These are phyloP conservation scores for Neocallimastix lanati DNA, from an alignment of 192 early-diverging fungal genomes.

Conservation along the genomic window DNA sequence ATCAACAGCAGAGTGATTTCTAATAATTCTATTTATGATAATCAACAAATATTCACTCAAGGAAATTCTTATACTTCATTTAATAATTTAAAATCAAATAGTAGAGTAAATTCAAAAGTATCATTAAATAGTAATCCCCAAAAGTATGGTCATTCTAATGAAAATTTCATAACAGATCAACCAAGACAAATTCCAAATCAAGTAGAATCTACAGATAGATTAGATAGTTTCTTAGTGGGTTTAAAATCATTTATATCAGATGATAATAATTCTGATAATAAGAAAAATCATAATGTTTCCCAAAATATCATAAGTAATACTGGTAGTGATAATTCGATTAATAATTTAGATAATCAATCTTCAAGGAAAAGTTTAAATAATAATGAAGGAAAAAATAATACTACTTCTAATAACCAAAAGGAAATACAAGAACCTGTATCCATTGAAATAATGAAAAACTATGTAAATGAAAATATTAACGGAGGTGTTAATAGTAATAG, in stretches of 20 bases:
- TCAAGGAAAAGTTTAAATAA: too few relatives aligned
- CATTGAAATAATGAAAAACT: neutral
- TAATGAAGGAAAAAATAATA: neutral
- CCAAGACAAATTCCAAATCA: neutral
- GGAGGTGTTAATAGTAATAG: neutral
- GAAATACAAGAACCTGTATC: neutral
- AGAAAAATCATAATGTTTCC: neutral
- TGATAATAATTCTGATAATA: neutral
- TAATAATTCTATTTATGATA: neutral
- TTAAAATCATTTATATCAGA: neutral
- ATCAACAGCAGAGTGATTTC: neutral
- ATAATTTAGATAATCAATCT: too few relatives aligned
- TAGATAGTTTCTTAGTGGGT: neutral
- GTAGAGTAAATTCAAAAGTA: too few relatives aligned
- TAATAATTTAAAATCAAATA: too few relatives aligned
- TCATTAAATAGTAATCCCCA: too few relatives aligned
- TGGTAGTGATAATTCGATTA: neutral
- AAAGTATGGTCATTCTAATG: neutral
- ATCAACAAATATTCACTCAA: neutral
- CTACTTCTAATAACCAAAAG: neutral
- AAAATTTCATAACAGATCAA: neutral
- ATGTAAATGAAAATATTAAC: neutral
- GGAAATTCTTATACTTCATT: neutral
- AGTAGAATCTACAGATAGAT: neutral
- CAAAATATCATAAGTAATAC: neutral